Conservation (phyloP, 2,329 filamentous ascomycete genomes). For the Knoxdaviesia capensis region DNA sequence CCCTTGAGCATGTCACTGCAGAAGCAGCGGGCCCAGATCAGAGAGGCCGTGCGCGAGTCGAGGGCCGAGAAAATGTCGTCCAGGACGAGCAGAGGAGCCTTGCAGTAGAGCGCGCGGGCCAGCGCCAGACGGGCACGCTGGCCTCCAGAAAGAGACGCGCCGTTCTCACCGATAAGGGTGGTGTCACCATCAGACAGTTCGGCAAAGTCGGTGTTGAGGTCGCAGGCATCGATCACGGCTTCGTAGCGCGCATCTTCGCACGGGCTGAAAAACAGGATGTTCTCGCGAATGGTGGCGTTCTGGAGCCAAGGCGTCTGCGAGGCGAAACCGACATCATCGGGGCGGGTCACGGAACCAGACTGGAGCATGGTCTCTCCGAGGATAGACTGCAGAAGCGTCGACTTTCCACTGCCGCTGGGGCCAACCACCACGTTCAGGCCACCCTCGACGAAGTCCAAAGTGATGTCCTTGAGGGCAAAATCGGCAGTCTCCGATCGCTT, state of each 20-base stretch:
- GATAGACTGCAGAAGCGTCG: constrained; percentile 31
- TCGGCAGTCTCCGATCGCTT: constrained; percentile 26
- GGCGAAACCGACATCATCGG: constrained; percentile 32
- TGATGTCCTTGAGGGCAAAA: constrained; percentile 26
- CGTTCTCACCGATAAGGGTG: constrained; percentile 32
- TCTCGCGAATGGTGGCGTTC: constrained; percentile 32
- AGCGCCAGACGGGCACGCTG: constrained; percentile 36
- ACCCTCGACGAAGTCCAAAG: constrained; percentile 29
- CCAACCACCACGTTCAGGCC: constrained; percentile 34
- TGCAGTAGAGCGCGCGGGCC: constrained; percentile 36
- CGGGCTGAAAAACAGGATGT: constrained; percentile 30
- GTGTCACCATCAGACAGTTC: constrained; percentile 28
- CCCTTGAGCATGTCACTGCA: constrained; percentile 31
- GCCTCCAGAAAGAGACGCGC: constrained; percentile 32
- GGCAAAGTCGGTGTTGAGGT: constrained; percentile 26
- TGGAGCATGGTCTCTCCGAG: constrained; percentile 33
- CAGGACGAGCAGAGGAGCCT: constrained; percentile 30
- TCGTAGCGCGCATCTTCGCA: constrained; percentile 33
- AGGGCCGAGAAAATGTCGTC: constrained; percentile 40
- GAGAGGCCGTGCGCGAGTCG: constrained; percentile 34
- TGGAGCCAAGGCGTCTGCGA: constrained; percentile 38
- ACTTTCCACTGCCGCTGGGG: constrained; percentile 35
- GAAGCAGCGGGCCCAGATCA: constrained; percentile 36
- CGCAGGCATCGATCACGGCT: constrained; percentile 33
- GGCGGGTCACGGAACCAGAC: constrained; percentile 23